Percentiles rank a stretch among this genome's conserved stretches.
phyloP scores from a whole-genome alignment of 1,284 basidiomycete species.

The Leucocoprinus gongylophorus region DNA sequence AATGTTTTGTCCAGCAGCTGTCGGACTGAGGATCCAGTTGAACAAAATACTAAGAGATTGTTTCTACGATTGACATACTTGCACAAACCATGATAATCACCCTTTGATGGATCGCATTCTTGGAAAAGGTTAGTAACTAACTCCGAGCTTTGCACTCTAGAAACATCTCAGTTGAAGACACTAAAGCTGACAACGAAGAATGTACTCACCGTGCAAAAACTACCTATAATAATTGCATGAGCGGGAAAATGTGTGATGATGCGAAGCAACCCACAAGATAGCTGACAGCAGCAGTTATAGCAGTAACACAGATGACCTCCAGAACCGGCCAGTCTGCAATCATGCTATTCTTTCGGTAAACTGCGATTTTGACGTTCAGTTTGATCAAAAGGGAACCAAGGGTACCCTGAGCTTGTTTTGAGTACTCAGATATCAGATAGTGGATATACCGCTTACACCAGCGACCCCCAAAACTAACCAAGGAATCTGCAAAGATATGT shows the following conservation, averaged over 20 bases:
- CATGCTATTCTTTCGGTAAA: conserved; percentile 51
- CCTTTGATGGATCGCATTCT: conserved; percentile 59
- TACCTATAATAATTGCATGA: conserved; percentile 26
- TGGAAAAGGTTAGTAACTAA: conserved; percentile 67
- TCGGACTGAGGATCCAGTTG: conserved; percentile 36
- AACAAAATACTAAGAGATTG: neutral
- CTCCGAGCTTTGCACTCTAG: conserved; percentile 61
- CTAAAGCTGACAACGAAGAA: neutral
- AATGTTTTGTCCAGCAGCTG: conserved; percentile 58
- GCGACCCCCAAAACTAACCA: conserved; percentile 56
- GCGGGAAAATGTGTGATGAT: neutral
- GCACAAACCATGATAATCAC: conserved; percentile 68
- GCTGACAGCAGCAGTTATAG: conserved; percentile 60
- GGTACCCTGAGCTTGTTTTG: conserved; percentile 40
- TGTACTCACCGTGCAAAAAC: conserved; percentile 44
- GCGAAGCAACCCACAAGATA: conserved; percentile 43
- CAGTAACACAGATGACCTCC: conserved; percentile 56
- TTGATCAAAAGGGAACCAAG: conserved; percentile 59
- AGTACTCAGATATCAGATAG: neutral
- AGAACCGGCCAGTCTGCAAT: conserved; percentile 56
- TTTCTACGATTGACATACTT: conserved; percentile 41
- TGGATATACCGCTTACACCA: conserved; percentile 36
- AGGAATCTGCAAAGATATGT: conserved; percentile 43
- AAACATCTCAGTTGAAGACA: neutral
- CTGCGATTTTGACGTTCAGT: conserved; percentile 56